Percentiles rank a stretch among this genome's conserved stretches.
phyloP scores from a whole-genome alignment of 2,329 filamentous ascomycete genomes.

The Cladosporium sp. region DNA sequence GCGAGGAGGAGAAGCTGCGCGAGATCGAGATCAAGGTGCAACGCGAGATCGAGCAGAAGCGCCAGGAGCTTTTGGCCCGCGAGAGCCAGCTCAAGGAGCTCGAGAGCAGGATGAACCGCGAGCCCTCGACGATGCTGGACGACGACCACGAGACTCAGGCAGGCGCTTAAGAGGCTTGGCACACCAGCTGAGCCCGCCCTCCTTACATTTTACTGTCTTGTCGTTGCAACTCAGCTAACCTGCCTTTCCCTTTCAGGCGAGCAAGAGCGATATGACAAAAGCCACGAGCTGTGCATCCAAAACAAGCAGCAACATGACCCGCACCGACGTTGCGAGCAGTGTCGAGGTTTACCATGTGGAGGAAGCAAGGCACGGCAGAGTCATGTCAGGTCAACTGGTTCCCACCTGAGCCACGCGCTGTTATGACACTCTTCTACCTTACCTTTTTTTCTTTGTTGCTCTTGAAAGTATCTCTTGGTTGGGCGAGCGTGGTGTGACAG shows the following conservation, averaged over 20 bases:
- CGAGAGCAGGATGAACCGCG: conserved; percentile 77
- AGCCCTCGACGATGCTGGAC: conserved; percentile 24
- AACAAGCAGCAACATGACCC: conserved; percentile 14
- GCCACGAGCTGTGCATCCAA: conserved; percentile 18
- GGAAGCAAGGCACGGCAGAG: conserved; percentile 17
- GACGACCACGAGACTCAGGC: conserved; percentile 27
- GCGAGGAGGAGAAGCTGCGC: conserved; percentile 98
- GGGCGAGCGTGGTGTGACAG: conserved; percentile 17
- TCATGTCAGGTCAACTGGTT: conserved; percentile 18
- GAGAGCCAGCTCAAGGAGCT: conserved; percentile 99
- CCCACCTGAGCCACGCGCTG: conserved; percentile 6
- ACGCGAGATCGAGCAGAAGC: conserved; percentile 99
- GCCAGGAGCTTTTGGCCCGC: conserved; percentile 94
- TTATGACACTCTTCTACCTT: conserved; percentile 13
- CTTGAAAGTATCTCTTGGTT: conserved; percentile 12
- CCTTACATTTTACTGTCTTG: conserved; percentile 15
- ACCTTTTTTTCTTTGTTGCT: conserved; percentile 18
- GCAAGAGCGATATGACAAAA: conserved; percentile 19
- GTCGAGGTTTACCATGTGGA: conserved; percentile 18
- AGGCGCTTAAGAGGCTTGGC: conserved; percentile 26
- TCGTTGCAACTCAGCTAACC: conserved; percentile 19
- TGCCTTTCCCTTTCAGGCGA: conserved; percentile 19
- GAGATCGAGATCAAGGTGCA: conserved; percentile 99
- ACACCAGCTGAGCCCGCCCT: conserved; percentile 18
- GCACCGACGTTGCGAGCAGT: conserved; percentile 18